phyloP scores from a whole-genome alignment of 2,329 filamentous ascomycete species.

The Helicocarpus griseus region DNA sequence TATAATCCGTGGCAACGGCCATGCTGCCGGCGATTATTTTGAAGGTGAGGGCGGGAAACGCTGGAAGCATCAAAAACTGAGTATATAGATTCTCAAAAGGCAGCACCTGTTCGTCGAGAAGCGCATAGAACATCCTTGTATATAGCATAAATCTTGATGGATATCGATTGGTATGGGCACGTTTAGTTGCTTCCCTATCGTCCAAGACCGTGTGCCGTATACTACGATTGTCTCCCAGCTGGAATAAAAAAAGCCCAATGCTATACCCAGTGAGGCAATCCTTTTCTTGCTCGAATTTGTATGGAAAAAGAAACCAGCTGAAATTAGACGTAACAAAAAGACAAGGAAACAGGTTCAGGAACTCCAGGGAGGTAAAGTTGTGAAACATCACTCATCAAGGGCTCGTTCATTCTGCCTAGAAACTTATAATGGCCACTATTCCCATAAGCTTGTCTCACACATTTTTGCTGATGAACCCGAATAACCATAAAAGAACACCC shows the following conservation, averaged over 20 bases:
- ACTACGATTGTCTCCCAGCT: background rate
- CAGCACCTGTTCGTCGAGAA: background rate
- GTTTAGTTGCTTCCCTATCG: background rate
- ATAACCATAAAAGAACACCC: constrained; percentile 25
- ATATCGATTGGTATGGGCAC: background rate
- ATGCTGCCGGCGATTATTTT: constrained; percentile 65
- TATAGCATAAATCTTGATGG: background rate
- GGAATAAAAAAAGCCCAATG: background rate
- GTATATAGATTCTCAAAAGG: constrained; percentile 10
- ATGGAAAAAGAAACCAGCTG: background rate
- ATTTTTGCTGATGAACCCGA: constrained; percentile 8
- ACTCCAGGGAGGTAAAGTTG: background rate
- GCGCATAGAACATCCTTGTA: background rate
- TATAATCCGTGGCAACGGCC: constrained; percentile 72
- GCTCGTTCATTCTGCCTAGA: constrained; percentile 4
- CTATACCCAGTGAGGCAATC: too few species aligned
- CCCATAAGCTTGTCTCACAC: constrained; percentile 1
- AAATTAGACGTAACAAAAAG: constrained; percentile 1
- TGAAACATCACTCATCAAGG: constrained; percentile 2
- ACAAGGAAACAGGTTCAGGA: background rate
- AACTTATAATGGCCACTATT: constrained; percentile 1
- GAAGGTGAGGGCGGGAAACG: constrained; percentile 42
- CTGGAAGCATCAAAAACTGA: constrained; percentile 48
- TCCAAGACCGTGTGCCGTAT: background rate
- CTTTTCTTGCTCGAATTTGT: background rate